Evolutionary conservation across 2,329 filamentous ascomycete genomes (phyloP), one percentile per base, ranked within the genome.

Genomic region (Thelonectria rubi): DNA sequence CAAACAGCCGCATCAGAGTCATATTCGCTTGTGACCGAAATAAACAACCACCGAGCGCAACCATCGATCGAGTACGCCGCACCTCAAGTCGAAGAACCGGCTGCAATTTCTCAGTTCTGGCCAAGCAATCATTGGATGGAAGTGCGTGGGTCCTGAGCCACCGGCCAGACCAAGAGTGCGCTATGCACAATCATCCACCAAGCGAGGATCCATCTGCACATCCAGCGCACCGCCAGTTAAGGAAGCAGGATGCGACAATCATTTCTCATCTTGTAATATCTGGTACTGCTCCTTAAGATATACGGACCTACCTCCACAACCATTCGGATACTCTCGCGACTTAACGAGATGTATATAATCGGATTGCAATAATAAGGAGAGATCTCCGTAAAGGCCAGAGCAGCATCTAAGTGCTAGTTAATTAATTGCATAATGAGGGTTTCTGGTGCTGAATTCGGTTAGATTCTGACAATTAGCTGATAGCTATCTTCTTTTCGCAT

Each of bases 261-360:
- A n/a, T 69, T 12, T 57, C 43, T 5, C 47, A 50, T 32, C 50
- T 68, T 45, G 30, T 50, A n/a, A n/a, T 46, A 30, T 24, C 65
- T 58, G 54, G 68, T 37, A 45, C 58, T 24, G 42, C 63, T 18
- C 65, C 61, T n/a, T 55, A 56, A 26, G 62, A 64, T 24, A 69
- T 67, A 37, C 43, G 43, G 39, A 65, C 58, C 8, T 67, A 67
- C 40, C 49, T 68, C 15, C 37, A 53, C 20, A 34, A 66, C 18
- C 21, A 64, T 58, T 62, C 40, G 5, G 50, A 58, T 45, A 61
- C 60, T 3, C 18, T 69, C 10, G 65, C 64, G 47, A 69, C 64
- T 30, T 43, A 67, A 45, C 47, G 64, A 61, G 60, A 69, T 62
- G 57, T 72, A n/a, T 68, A 69, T 40, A 70, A 68, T 48, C 39